Conservation (phyloP, 108 stramenopile species). For the Cyclotella atomus region DNA sequence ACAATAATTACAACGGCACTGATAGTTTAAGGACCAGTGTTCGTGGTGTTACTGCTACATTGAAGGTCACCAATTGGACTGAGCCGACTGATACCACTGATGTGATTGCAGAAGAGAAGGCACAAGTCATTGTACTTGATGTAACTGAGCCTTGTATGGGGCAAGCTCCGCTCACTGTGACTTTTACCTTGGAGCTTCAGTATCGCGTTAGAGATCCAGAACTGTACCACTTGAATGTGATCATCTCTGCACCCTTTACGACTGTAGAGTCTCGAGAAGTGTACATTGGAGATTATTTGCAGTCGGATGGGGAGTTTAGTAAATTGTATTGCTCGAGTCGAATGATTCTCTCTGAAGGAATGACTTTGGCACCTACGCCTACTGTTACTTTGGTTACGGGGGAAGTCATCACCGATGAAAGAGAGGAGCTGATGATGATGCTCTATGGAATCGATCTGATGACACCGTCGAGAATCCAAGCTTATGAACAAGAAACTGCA, state of each 20-base stretch:
- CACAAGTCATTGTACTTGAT: constrained; percentile 17
- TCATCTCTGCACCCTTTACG: constrained; percentile 34
- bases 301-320: constrained; percentile 16
- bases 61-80: constrained; percentile 4
- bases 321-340: neutral
- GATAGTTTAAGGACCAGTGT: neutral
- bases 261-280: constrained; percentile 20
- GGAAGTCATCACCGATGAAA: neutral
- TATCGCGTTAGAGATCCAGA: constrained; percentile 20
- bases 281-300: constrained; percentile 30
- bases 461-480: neutral
- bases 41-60: neutral
- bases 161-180: constrained; percentile 24
- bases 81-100: neutral
- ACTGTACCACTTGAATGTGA: constrained; percentile 3
- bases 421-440: constrained; percentile 21
- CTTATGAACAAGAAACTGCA: constrained; percentile 20
- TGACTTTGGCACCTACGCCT: neutral
- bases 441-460: constrained; percentile 19
- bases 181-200: constrained; percentile 24
- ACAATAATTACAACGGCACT: constrained; percentile 6
- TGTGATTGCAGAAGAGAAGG: constrained; percentile 7
- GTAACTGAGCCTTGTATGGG: constrained; percentile 33
- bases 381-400: neutral
- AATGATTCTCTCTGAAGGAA: neutral